Base-by-base conservation (phyloP, 768 basidiomycete species). In the Amylocystis lapponica region DNA sequence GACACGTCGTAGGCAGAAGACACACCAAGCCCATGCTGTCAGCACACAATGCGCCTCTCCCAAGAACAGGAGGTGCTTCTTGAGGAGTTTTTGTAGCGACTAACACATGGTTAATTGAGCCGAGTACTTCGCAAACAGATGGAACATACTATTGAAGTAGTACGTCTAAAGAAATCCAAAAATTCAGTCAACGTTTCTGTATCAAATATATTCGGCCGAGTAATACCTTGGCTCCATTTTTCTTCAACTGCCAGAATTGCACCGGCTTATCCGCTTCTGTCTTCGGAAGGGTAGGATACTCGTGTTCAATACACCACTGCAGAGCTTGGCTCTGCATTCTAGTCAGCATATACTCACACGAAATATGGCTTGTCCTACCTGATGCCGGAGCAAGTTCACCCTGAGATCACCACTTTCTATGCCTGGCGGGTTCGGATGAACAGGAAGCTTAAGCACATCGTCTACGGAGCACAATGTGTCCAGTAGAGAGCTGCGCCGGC, bases 71-170 rank as follows among this genome's bases (percentile, higher is more conserved):
- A 2, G 69, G 56, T 0, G 65, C 64, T 41, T 75, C 68, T 58
- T 87, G 87, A 16, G 86, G 88, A 11, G 79, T 83, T 51, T 83
- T 84, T 0, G 93, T 93, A 0, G 85, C 90, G 44, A 94, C 81
- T 86, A 47, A 11, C 38, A n/a, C 12, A 29, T 11, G 20, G 13
- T 6, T 32, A 33, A 27, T 22, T 20, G 41, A 31, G 14, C 6
- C 32, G 26, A 30, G 7, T 21, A 22, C 23, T 4, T 3, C 19
- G 10, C 5, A 12, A 4, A 45, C 60, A 27, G n/a, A n/a, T n/a
- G n/a, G n/a, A n/a, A n/a, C n/a, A n/a, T 30, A 61, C 62, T 40
- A 48, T 75, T 72, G 51, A 63, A 64, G 49, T 66, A 75, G 50
- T 66, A 69, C 0, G 53, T 39, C 60, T 65, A 36, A 12, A 20